Conservation (phyloP, 257 asterid species). For the Verbascum thapsus region DNA sequence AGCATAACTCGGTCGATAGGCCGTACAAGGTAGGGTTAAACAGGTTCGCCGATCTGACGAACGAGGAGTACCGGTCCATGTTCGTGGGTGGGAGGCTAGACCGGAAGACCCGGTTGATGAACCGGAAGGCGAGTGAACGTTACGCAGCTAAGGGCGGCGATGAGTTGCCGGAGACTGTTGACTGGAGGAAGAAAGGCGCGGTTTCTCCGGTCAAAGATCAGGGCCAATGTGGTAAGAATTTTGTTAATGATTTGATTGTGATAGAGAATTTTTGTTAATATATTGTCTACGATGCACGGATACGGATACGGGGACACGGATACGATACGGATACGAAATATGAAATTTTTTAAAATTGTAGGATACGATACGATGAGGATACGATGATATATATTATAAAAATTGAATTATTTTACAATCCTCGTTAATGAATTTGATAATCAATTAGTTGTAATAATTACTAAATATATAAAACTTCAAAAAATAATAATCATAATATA, state of each 20-base stretch:
- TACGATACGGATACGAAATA: no score
- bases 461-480: no score
- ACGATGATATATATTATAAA: no score
- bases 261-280: no score
- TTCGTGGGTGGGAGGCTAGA: slow-evolving; percentile 59
- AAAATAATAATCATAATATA: no score
- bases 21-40: slow-evolving; percentile 66
- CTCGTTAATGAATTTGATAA: no score
- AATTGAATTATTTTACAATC: no score
- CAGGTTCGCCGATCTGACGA: slow-evolving; percentile 79
- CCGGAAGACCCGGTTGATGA: slow-evolving; percentile 36
- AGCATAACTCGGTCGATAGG: slow-evolving; percentile 57
- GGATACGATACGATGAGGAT: no score
- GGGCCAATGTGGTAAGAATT: slow-evolving; percentile 87
- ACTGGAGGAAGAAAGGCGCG: slow-evolving; percentile 91
- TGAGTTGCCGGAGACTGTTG: slow-evolving; percentile 61
- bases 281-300: no score
- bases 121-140: slow-evolving; percentile 41
- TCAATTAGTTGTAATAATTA: no score
- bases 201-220: slow-evolving; percentile 85
- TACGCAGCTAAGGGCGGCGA: slow-evolving; percentile 62
- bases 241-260: background rate
- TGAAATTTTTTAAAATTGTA: no score
- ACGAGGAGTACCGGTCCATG: slow-evolving; percentile 65
- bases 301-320: no score